Evolutionary conservation across 192 early-diverging fungal genomes (phyloP).

Genomic region (Backusella parvicylindrica): DNA sequence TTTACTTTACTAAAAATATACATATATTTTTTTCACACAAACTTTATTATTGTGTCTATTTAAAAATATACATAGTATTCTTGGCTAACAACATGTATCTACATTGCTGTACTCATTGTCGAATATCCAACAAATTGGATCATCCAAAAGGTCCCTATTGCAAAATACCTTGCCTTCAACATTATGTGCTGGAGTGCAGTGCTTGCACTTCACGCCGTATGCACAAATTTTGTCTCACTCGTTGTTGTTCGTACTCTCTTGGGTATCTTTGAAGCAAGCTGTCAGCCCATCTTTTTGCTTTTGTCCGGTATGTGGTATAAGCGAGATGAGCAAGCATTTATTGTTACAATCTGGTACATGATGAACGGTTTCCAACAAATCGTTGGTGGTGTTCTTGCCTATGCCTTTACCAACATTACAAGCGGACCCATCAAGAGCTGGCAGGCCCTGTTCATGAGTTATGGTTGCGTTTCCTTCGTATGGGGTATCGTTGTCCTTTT

Average conservation of each 20-base stretch:
- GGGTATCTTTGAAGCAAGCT: conserved; percentile 26
- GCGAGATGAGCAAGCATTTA: conserved; percentile 10
- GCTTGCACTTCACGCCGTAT: conserved; percentile 4
- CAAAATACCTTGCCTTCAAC: conserved; percentile 11
- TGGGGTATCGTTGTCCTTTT: conserved; percentile 5
- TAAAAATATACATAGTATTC: conserved; percentile 1
- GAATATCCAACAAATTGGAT: conserved; percentile 13
- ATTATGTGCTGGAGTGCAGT: conserved; percentile 17
- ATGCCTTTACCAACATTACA: conserved; percentile 22
- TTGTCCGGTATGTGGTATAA: conserved; percentile 18
- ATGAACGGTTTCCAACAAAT: conserved; percentile 24
- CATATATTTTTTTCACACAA: background rate
- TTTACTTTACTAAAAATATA: background rate
- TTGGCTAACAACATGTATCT: conserved; percentile 21
- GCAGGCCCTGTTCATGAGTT: conserved; percentile 19
- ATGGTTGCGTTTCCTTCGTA: conserved; percentile 5
- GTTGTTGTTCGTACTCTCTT: conserved; percentile 16
- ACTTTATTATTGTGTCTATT: background rate
- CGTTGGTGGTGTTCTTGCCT: conserved; percentile 16
- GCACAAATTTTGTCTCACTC: conserved; percentile 16
- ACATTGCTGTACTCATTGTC: conserved; percentile 16
- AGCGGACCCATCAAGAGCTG: conserved; percentile 15
- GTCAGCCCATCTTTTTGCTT: conserved; percentile 13
- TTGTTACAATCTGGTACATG: conserved; percentile 17
- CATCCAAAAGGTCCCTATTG: conserved; percentile 19